Evolutionary conservation across 352 stramenopile genomes (phyloP), one percentile per base, ranked within the genome.

Genomic region (Globisporangium radiosum): DNA sequence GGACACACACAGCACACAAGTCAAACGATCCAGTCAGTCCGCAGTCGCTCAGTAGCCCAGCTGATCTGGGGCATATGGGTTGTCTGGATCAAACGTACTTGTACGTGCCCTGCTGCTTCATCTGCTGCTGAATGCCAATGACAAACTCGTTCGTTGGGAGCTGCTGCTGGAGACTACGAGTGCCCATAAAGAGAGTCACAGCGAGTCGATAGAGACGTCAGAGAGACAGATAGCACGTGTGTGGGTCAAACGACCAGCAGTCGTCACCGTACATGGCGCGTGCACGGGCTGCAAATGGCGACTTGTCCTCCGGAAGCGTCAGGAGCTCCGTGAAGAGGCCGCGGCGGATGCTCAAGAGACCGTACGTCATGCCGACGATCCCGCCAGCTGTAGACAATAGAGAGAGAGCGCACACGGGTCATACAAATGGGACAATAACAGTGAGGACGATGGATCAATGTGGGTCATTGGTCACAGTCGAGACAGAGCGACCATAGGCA

Each of bases 101-200:
- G 45, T 69, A 54, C 17, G 65, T 57, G 8, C 66, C 58, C 13
- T 76, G 71, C 38, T 81, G 63, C 39, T 68, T 66, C 50, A 90
- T 75, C 36, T 74, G 75, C 42, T 87, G 63, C 51, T 76, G 71
- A 33, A 90, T 54, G 43, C 86, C 73, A 38, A 83, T 36, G 25
- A 85, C 76, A 39, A 83, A 85, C 19, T 60, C 38, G 52, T 83
- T 85, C 7, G 75, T 50, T 9, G 76, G 76, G 2, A 79, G 70
- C 53, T 83, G 71, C 33, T 60, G 56, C 54, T 68, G 65, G 36
- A 85, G 67, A 53, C 76, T 85, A 37, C 19, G 40, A 44, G 11
- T 13, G 40, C 7, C 40, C 7, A 13, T 13, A 44, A 44, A 44
- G 40, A 44, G 40, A 7, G 47, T 10, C 6, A 43, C 14, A 25